A percentile compares a stretch with the other conserved stretches of the same genome.
These are phyloP conservation scores for Phalaenopsis equestris DNA, from an alignment of 106 monocot species.

Conservation along the genomic window DNA sequence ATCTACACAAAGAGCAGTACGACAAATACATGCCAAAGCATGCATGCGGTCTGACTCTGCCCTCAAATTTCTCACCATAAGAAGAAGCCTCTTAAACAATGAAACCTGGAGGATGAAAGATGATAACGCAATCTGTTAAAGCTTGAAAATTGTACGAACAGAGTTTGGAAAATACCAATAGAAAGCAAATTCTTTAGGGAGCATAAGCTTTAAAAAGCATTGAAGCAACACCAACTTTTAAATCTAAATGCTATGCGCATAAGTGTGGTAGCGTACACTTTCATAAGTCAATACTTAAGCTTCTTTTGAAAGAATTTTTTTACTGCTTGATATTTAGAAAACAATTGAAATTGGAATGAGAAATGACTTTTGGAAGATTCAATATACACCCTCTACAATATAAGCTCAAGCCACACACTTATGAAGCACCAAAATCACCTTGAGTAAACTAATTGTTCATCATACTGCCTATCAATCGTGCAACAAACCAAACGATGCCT, in stretches of 20 bases:
- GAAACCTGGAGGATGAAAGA: constrained; percentile 50
- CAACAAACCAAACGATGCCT: background rate
- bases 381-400: background rate
- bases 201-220: background rate
- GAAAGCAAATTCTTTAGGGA: background rate
- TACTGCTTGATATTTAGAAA: background rate
- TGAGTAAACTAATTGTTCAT: background rate
- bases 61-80: constrained; percentile 93
- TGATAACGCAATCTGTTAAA: background rate
- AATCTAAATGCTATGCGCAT: background rate
- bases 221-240: background rate
- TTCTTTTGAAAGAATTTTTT: background rate
- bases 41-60: constrained; percentile 99
- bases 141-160: background rate
- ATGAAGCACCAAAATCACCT: background rate
- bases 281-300: background rate
- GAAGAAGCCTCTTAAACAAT: constrained; percentile 88
- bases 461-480: background rate
- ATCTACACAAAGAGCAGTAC: constrained; percentile 97
- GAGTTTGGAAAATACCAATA: background rate
- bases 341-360: background rate
- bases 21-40: constrained; percentile 95
- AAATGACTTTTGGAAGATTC: background rate
- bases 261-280: background rate
- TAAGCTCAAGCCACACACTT: background rate